These are phyloP conservation scores for Aspergillus fumigatiaffinis DNA, from an alignment of 2,329 filamentous ascomycete species.

Conservation along the genomic window DNA sequence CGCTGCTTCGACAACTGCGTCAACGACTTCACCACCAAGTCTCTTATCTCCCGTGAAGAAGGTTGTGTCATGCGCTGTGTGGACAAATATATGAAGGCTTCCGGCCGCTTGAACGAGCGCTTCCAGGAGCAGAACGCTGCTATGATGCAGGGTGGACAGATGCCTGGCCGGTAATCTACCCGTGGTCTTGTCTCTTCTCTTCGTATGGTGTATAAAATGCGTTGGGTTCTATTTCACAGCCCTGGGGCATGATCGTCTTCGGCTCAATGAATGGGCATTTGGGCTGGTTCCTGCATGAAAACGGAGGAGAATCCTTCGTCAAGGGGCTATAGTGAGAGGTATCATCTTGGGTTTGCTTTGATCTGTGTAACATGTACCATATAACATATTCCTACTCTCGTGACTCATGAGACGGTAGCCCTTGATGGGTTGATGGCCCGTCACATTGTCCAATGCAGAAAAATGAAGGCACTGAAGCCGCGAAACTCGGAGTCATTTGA, in stretches of 20 bases:
- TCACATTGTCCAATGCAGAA: neutral
- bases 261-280: neutral
- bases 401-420: neutral
- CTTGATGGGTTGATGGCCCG: neutral
- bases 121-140: slow-evolving; percentile 74
- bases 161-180: slow-evolving; percentile 40
- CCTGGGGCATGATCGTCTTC: neutral
- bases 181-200: neutral
- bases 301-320: neutral
- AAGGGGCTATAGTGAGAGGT: neutral
- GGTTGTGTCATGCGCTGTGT: slow-evolving; percentile 93
- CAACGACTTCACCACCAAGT: slow-evolving; percentile 98
- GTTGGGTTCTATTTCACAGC: neutral
- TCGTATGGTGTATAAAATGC: neutral
- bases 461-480: neutral
- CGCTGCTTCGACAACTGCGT: slow-evolving; percentile 93
- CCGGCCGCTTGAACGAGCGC: slow-evolving; percentile 83
- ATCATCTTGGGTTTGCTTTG: neutral
- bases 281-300: neutral
- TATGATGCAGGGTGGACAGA: slow-evolving; percentile 59
- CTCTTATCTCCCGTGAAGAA: slow-evolving; percentile 79
- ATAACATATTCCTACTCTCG: neutral
- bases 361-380: neutral
- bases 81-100: slow-evolving; percentile 90
- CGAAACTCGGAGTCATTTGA: neutral